These are phyloP conservation scores for Diaporthe velutina DNA, from an alignment of 2,329 filamentous ascomycete genomes.

Conservation along the genomic window DNA sequence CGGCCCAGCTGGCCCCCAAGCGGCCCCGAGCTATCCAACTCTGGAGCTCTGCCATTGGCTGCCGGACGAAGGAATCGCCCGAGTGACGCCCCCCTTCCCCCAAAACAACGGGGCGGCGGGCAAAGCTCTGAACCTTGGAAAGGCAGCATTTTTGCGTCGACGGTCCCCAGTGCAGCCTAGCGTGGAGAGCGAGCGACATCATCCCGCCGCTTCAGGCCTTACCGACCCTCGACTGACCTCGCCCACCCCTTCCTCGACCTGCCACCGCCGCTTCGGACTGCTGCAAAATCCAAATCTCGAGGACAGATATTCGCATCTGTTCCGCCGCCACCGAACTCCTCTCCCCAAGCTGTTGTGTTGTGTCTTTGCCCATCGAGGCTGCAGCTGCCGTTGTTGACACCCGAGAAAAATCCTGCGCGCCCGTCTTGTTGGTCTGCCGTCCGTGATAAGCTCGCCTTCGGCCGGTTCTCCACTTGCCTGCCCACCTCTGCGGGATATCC, in stretches of 20 bases:
- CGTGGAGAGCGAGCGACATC: constrained; percentile 27
- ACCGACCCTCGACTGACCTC: constrained; percentile 25
- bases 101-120: constrained; percentile 17
- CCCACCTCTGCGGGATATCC: constrained; percentile 24
- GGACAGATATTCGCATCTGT: constrained; percentile 20
- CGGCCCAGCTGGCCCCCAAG: constrained; percentile 8
- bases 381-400: constrained; percentile 20
- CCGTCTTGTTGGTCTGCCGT: not conserved
- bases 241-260: constrained; percentile 17
- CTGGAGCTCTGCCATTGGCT: constrained; percentile 23
- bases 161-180: constrained; percentile 7
- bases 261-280: constrained; percentile 28
- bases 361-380: constrained; percentile 10
- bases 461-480: constrained; percentile 29
- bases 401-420: constrained; percentile 30
- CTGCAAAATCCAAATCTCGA: constrained; percentile 20
- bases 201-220: constrained; percentile 22
- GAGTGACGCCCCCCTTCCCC: constrained; percentile 16
- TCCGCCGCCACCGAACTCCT: not conserved
- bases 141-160: constrained; percentile 17
- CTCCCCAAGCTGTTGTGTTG: not conserved
- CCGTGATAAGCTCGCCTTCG: constrained; percentile 27
- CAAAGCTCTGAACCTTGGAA: constrained; percentile 24
- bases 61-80: not conserved
- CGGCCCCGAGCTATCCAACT: constrained; percentile 5